Percentiles rank a stretch among this genome's conserved stretches.
Evolutionary conservation across 495 filamentous ascomycete genomes (phyloP).

Genomic region (Neurospora tetrasperma): DNA sequence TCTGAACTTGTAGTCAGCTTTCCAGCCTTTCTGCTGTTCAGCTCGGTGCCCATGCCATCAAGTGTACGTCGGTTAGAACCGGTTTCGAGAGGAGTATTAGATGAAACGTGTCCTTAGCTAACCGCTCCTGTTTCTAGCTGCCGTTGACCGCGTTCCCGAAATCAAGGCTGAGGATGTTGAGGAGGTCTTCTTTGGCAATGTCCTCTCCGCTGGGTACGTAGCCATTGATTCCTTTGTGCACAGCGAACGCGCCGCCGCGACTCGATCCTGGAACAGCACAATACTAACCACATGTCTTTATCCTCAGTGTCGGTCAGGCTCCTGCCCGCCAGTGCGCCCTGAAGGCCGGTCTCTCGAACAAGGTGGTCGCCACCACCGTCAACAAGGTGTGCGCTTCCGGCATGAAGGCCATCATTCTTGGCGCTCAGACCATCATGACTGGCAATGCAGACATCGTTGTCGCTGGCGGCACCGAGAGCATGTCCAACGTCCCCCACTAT

Average conservation of each 20-base stretch:
- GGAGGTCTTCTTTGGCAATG: slow-evolving; percentile 97
- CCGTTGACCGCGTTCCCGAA: slow-evolving; percentile 72
- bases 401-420: slow-evolving; percentile 89
- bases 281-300: slow-evolving; percentile 3
- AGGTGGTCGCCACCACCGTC: slow-evolving; percentile 78
- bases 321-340: slow-evolving; percentile 91
- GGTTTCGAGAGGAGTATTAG: background rate
- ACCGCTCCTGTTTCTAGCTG: slow-evolving; percentile 42
- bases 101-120: slow-evolving; percentile 13
- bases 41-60: slow-evolving; percentile 85
- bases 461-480: slow-evolving; percentile 90
- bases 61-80: slow-evolving; percentile 44
- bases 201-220: slow-evolving; percentile 86
- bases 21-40: slow-evolving; percentile 77
- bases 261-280: background rate
- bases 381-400: slow-evolving; percentile 98
- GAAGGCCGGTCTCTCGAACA: slow-evolving; percentile 67
- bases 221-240: slow-evolving; percentile 22
- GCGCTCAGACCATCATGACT: slow-evolving; percentile 91
- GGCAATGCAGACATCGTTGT: slow-evolving; percentile 84
- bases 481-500: slow-evolving; percentile 98
- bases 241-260: background rate
- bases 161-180: slow-evolving; percentile 83
- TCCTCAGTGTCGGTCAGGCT: slow-evolving; percentile 79
- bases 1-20: slow-evolving; percentile 50